Evolutionary conservation across 2,329 filamentous ascomycete species (phyloP), one percentile per base, ranked within the genome.

Genomic region (Nigrospora osmanthi): DNA sequence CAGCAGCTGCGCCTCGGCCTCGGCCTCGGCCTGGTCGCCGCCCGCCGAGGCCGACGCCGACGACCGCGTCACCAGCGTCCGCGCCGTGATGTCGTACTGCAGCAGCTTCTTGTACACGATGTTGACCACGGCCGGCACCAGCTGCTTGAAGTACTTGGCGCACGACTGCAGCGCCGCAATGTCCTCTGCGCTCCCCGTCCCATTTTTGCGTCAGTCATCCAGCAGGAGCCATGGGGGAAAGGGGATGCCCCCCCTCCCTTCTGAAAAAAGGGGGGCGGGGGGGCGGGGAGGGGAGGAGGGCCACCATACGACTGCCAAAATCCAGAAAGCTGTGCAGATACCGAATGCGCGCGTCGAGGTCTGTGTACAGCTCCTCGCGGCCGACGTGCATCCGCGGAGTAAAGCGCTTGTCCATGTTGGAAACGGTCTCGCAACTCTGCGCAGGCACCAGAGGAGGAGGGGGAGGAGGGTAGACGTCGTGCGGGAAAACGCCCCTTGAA

Each of bases 61-160:
- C 49, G 72, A 76, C 17, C 74, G 66, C 1, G 78, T 80, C 47
- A 80, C 75, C 60, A 91, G 89, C 13, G 85, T 85, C 43, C 85
- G 78, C 1, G 87, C 85, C 4, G 87, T 93, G 61, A 91, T 87
- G 59, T 91, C 87, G 64, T 87, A 87, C 57, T 82, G 78, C 11
- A 91, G 71, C 1, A 93, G 75, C 60, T 91, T 91, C 58, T 82
- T 81, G 70, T 91, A 93, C 32, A 91, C 85, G 48, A 89, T 86
- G 64, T 90, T 89, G 57, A 91, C 86, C 17, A 93, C 77, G 38
- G 86, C 83, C 1, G 88, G 88, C 51, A 91, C 89, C 31, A 91
- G 76, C n/a, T 83, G 80, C 57, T 85, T 85, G 68, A 89, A 83
- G 66, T 89, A 89, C 62, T 88, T 88, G 47, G 79, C 72, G 50